These are phyloP conservation scores for Pisolithus orientalis DNA, from an alignment of 768 basidiomycete genomes.

Conservation along the genomic window DNA sequence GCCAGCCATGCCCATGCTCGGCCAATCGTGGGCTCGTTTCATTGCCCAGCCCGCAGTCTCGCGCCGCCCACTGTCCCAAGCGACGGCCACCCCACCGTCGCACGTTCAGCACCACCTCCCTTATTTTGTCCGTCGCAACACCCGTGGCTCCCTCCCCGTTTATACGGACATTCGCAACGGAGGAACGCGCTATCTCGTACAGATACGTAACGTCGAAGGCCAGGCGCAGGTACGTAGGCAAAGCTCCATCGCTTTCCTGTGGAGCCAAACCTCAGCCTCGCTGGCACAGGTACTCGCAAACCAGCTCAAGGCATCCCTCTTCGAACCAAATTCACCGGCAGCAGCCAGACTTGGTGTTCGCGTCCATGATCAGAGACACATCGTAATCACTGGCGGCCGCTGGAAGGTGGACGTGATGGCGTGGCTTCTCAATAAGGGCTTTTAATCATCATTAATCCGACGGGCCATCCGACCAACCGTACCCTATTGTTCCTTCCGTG, in stretches of 20 bases:
- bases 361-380: constrained; percentile 42
- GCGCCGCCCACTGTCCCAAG: too few species aligned
- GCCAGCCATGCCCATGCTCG: not conserved
- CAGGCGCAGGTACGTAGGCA: constrained; percentile 42
- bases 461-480: not conserved
- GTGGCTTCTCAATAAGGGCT: constrained; percentile 62
- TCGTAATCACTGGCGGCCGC: constrained; percentile 55
- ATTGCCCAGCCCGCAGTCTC: too few species aligned
- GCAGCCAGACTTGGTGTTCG: constrained; percentile 44
- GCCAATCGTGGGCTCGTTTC: not conserved
- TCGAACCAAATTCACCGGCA: constrained; percentile 39
- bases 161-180: constrained; percentile 70
- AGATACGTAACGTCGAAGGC: constrained; percentile 67
- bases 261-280: constrained; percentile 2
- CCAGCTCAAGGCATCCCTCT: constrained; percentile 49
- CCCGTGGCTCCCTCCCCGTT: constrained; percentile 63
- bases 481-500: not conserved
- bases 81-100: too few species aligned
- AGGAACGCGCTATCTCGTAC: constrained; percentile 50
- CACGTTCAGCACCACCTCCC: constrained; percentile 1
- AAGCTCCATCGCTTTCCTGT: not conserved
- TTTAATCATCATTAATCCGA: constrained; percentile 30
- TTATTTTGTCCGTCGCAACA: constrained; percentile 65
- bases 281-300: constrained; percentile 47
- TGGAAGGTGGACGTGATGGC: constrained; percentile 56